A percentile compares a stretch with the other conserved stretches of the same genome.
These are phyloP conservation scores for Sugiyamaella marilandica DNA, from an alignment of 805 yeast species.

Conservation along the genomic window DNA sequence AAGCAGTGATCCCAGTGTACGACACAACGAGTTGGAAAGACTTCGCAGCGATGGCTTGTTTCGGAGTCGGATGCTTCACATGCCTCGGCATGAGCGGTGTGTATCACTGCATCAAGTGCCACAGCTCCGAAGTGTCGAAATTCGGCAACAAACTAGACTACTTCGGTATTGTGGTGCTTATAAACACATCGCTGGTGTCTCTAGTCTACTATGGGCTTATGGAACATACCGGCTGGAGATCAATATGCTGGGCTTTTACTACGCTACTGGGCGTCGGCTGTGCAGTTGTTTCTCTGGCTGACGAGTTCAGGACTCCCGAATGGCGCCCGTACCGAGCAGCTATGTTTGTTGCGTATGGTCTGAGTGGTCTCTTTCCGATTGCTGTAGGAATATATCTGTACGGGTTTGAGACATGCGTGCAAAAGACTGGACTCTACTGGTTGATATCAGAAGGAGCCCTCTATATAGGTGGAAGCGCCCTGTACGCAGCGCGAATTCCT, in stretches of 20 bases:
- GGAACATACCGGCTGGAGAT: constrained; percentile 33
- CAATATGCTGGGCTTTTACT: constrained; percentile 35
- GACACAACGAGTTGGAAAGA: constrained; percentile 38
- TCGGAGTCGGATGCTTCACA: constrained; percentile 51
- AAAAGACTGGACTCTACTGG: constrained; percentile 56
- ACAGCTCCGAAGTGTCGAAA: constrained; percentile 49
- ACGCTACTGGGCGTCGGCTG: constrained; percentile 56
- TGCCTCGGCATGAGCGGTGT: constrained; percentile 62
- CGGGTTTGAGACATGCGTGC: constrained; percentile 47
- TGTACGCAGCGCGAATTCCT: constrained; percentile 77
- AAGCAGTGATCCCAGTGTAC: constrained; percentile 23
- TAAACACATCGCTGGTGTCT: constrained; percentile 58
- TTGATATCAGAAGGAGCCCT: constrained; percentile 64
- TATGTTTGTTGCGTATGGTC: constrained; percentile 76
- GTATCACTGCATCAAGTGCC: constrained; percentile 65
- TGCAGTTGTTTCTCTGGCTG: constrained; percentile 56
- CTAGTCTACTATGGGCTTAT: constrained; percentile 43
- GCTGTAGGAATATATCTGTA: constrained; percentile 44
- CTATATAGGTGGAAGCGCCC: constrained; percentile 71
- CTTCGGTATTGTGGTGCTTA: constrained; percentile 65
- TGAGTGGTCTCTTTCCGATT: constrained; percentile 71
- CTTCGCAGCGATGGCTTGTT: constrained; percentile 47
- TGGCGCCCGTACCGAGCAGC: constrained; percentile 75
- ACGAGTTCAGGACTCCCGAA: constrained; percentile 59
- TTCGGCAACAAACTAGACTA: constrained; percentile 70